Base-by-base conservation (phyloP, 2,329 filamentous ascomycete genomes). In the Paramyrothecium sp. region DNA sequence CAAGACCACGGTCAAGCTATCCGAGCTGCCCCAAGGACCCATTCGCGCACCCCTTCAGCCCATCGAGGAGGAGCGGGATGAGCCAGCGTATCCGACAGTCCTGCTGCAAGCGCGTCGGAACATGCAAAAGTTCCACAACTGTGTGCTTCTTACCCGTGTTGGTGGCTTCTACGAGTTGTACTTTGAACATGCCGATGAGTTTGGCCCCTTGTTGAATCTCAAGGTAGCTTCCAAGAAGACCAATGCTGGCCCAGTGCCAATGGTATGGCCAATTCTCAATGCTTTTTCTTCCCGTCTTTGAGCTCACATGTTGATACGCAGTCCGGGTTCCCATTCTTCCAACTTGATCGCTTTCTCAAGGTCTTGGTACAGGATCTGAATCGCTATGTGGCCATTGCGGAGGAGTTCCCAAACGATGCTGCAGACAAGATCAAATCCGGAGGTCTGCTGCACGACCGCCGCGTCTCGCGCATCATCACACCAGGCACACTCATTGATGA, bases 131-230 rank as follows among this genome's bases (percentile, higher is more conserved):
- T 97, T 96, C 75, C 85, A 88, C 67, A 92, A 96, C 66, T 98
- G 94, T 74, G 90, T 99, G 44, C 74, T 99, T 8, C 77, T 99
- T 58, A 99, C 95, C 3, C 86, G 94, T 56, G 92, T 99, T 26
- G 95, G 95, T 56, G 89, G 93, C 59, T 99, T 99, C 75, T 99
- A 98, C 74, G 95, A 99, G 83, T 79, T 99, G 58, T 99, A 99
- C 76, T 96, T 98, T 72, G 90, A 96, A 66, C 93, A 99, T 71
- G 95, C 96, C 12, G 90, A 96, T 58, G 88, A 97, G 69, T 90
- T 89, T 71, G 94, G 90, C 2, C 90, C 92, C 1, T 78, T 96
- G 49, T 80, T 99, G 61, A 95, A 92, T 66, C 77, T 99, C 68
- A 98, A 97, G 73, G 87, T 96, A 55, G 88, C 89, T 2, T 84